Percentiles rank a stretch among this genome's conserved stretches.
Evolutionary conservation across 2,329 filamentous ascomycete genomes (phyloP).

Genomic region (Passalora sequoiae): DNA sequence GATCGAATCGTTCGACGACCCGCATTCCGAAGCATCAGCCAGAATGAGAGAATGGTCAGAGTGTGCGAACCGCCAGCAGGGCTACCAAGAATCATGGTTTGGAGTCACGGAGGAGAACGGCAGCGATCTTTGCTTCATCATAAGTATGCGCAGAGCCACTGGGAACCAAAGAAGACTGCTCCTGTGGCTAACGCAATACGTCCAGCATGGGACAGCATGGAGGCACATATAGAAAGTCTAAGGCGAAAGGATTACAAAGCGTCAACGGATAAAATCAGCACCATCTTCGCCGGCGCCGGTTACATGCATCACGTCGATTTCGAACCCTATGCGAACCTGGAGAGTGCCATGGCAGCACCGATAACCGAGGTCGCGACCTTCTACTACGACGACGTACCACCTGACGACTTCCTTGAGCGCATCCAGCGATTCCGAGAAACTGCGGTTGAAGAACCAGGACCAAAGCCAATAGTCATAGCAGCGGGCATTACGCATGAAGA

Average conservation of each 20-base stretch:
- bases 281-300: neutral
- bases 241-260: conserved; percentile 3
- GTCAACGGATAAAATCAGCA: conserved; percentile 1
- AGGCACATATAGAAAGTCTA: conserved; percentile 6
- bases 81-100: neutral
- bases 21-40: neutral
- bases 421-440: neutral
- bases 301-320: conserved; percentile 13
- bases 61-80: neutral
- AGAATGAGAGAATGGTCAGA: conserved; percentile 4
- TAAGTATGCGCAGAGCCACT: too few relatives aligned
- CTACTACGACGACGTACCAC: conserved; percentile 11
- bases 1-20: conserved; percentile 1
- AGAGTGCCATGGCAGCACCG: conserved; percentile 2
- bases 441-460: neutral
- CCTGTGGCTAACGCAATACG: too few relatives aligned
- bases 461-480: conserved; percentile 6
- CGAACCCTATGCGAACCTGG: conserved; percentile 7
- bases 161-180: too few relatives aligned
- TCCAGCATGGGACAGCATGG: conserved; percentile 8
- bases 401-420: conserved; percentile 3
- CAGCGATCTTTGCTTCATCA: neutral
- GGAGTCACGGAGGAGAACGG: neutral
- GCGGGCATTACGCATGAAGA: conserved; percentile 14
- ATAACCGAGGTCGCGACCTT: conserved; percentile 14